Evolutionary conservation across 208 protist species (phyloP).

Genomic region (Trypanosoma melophagium): DNA sequence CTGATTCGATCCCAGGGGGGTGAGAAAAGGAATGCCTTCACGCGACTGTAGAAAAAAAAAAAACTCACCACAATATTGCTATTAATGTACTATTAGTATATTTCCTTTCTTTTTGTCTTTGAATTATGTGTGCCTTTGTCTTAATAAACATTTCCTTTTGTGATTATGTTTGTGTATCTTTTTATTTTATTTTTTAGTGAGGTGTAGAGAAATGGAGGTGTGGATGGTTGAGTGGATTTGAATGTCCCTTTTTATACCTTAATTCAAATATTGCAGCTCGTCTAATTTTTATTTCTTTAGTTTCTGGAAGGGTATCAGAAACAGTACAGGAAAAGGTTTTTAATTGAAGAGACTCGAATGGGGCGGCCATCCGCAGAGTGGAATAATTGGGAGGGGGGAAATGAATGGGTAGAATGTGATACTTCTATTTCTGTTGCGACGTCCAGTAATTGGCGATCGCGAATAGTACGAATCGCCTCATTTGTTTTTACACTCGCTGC

Average conservation of each 20-base stretch:
- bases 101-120: background rate
- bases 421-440: background rate
- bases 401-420: too few relatives aligned
- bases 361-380: background rate
- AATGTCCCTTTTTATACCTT: too few relatives aligned
- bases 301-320: background rate
- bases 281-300: too few relatives aligned
- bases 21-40: slow-evolving; percentile 2
- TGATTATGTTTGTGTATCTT: background rate
- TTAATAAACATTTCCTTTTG: background rate
- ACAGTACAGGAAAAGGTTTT: background rate
- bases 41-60: background rate
- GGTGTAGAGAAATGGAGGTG: background rate
- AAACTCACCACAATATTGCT: background rate
- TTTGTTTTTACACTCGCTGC: slow-evolving; percentile 1
- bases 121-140: background rate
- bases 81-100: background rate
- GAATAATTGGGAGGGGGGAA: background rate
- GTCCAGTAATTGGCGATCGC: background rate
- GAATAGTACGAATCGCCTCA: background rate
- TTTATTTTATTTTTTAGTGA: background rate
- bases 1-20: slow-evolving; percentile 32
- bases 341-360: background rate
- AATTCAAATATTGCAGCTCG: too few relatives aligned
- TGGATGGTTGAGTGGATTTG: too few relatives aligned